Percentiles rank a stretch among this genome's conserved stretches.
Evolutionary conservation across 1,284 basidiomycete genomes (phyloP).

Genomic region (Athelia sp.): DNA sequence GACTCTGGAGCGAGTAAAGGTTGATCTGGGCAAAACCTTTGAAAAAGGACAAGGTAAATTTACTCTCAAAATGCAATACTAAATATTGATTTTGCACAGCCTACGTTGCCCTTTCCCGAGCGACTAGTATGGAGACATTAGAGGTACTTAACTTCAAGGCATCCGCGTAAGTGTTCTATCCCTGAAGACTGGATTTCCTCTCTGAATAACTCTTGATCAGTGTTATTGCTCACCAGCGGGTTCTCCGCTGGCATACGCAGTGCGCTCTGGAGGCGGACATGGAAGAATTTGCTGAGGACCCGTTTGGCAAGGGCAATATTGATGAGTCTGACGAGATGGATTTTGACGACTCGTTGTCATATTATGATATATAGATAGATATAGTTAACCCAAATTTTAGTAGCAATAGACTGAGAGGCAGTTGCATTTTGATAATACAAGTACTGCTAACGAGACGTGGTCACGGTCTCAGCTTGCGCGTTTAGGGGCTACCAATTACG

Average conservation of each 20-base stretch:
- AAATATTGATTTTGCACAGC: slow-evolving; percentile 33
- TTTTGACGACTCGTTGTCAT: neutral
- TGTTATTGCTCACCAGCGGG: slow-evolving; percentile 46
- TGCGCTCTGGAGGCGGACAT: slow-evolving; percentile 25
- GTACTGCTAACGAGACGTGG: no score
- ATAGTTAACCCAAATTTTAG: neutral
- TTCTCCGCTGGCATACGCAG: slow-evolving; percentile 22
- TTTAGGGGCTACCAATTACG: no score
- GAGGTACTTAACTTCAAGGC: slow-evolving; percentile 87
- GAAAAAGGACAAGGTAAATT: slow-evolving; percentile 78
- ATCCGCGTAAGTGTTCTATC: slow-evolving; percentile 39
- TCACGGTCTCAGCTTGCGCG: no score
- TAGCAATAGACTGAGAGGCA: neutral
- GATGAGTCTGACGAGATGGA: slow-evolving; percentile 1
- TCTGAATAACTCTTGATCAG: neutral
- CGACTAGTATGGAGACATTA: slow-evolving; percentile 85
- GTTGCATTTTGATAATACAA: no score
- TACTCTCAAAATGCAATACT: slow-evolving; percentile 10
- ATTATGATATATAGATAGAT: neutral
- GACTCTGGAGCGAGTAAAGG: slow-evolving; percentile 66
- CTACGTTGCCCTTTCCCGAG: slow-evolving; percentile 94
- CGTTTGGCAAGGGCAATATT: no score
- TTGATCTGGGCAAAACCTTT: slow-evolving; percentile 68
- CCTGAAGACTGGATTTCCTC: no score
- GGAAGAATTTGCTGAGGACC: slow-evolving; percentile 4